Evolutionary conservation across 345 rosid genomes (phyloP).

Genomic region (Barbarea vulgaris): DNA sequence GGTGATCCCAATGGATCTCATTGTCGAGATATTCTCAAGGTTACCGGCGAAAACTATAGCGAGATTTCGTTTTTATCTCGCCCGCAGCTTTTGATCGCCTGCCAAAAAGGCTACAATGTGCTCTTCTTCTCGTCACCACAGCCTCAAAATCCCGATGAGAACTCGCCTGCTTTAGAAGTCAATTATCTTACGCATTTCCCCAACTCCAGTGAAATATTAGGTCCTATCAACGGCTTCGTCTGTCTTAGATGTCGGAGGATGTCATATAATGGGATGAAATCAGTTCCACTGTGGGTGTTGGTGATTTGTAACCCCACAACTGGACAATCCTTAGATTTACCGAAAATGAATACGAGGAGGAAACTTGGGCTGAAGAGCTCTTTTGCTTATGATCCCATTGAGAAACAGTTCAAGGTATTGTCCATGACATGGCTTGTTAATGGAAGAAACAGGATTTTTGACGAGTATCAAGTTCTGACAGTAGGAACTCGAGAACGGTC

Average conservation of each 20-base stretch:
- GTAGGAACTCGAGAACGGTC: neutral
- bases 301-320: neutral
- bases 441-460: too few species aligned
- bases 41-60: neutral
- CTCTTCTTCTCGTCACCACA: neutral
- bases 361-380: neutral
- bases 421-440: neutral
- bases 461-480: neutral
- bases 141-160: neutral
- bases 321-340: neutral
- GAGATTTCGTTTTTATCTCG: neutral
- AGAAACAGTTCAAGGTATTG: neutral
- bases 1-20: neutral
- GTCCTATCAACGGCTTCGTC: neutral
- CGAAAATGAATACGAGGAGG: neutral
- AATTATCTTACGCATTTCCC: neutral
- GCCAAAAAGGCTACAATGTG: neutral
- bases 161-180: neutral
- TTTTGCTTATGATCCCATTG: neutral
- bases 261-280: too few species aligned
- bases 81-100: neutral
- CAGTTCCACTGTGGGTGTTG: neutral
- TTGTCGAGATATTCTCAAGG: neutral
- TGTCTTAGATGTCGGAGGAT: neutral
- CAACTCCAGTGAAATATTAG: neutral